Evolutionary conservation across 2,329 filamentous ascomycete genomes (phyloP), one percentile per base, ranked within the genome.

Genomic region (Calonectria pseudoreteaudii): DNA sequence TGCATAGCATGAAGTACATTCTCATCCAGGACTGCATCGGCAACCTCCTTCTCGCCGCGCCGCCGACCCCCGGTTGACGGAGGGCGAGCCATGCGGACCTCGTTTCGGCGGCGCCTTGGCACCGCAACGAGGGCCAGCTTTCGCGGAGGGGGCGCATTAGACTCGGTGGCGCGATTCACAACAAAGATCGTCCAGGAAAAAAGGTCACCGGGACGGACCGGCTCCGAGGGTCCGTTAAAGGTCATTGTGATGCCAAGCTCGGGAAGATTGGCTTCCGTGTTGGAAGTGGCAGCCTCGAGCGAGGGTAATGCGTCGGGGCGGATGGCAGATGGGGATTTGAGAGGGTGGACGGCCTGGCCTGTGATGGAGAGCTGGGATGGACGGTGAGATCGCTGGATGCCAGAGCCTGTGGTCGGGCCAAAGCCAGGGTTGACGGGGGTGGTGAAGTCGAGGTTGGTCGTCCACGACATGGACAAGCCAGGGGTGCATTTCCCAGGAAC

Each of bases 131-230:
- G 87, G 31, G 93, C 93, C 47, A 97, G 88, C 80, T 94, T 94
- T 66, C 94, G 91, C 3, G 90, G 85, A 2, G 86, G 81, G 0
- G 83, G 78, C 41, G 87, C 85, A n/a, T 74, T 78, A 70, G 80
- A 84, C 34, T 86, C 88, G 50, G 86, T 85, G 60, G 90, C 91
- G 64, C 93, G 91, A 83, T 96, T 97, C 76, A 95, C 93, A 47
- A 96, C 92, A 80, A 95, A 94, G 20, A 96, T 89, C 41, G 89
- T 90, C 92, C 94, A 95, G 50, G 87, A 86, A 82, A 97, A 95
- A 65, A 92, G 87, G 58, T 94, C 88, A 47, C 93, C 93, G 0
- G 92, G 89, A 71, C 87, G 88, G 30, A 94, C 87, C 68, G 89
- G 87, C 28, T 84, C 80, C 16, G 83, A 74, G 41, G 93, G 93